phyloP scores from a whole-genome alignment of 2,329 filamentous ascomycete genomes.

The Ophiocordyceps australis region DNA sequence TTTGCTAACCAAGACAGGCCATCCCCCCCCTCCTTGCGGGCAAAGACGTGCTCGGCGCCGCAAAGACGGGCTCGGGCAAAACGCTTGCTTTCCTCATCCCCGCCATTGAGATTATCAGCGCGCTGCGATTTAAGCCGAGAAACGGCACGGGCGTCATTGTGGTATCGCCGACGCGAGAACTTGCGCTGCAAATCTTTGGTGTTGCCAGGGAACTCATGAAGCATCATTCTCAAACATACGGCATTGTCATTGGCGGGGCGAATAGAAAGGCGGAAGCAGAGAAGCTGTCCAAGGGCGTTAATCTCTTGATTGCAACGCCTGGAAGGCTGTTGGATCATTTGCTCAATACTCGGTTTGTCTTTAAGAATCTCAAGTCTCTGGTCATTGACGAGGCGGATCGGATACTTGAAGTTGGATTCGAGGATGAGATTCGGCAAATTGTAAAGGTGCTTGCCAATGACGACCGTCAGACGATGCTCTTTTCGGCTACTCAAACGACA shows the following conservation, averaged over 20 bases:
- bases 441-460: constrained; percentile 84
- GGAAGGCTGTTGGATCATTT: constrained; percentile 86
- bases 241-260: constrained; percentile 90
- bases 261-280: constrained; percentile 82
- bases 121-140: constrained; percentile 82
- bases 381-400: constrained; percentile 95
- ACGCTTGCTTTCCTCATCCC: constrained; percentile 90
- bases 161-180: constrained; percentile 80
- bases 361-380: constrained; percentile 82
- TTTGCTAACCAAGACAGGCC: too few relatives aligned
- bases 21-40: constrained; percentile 83
- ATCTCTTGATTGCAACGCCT: constrained; percentile 84
- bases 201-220: constrained; percentile 87
- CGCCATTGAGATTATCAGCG: constrained; percentile 79
- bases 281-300: constrained; percentile 87
- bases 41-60: constrained; percentile 81
- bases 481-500: constrained; percentile 94
- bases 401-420: constrained; percentile 93
- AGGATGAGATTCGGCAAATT: constrained; percentile 95
- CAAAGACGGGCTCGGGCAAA: constrained; percentile 93
- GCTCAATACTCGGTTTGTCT: constrained; percentile 79
- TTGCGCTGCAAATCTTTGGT: constrained; percentile 90
- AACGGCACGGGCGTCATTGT: constrained; percentile 88
- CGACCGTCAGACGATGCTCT: constrained; percentile 89
- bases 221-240: constrained; percentile 84